Percentiles rank a stretch among this genome's conserved stretches.
Conservation (phyloP, 306 rosid species). For the Vicia sativa region DNA sequence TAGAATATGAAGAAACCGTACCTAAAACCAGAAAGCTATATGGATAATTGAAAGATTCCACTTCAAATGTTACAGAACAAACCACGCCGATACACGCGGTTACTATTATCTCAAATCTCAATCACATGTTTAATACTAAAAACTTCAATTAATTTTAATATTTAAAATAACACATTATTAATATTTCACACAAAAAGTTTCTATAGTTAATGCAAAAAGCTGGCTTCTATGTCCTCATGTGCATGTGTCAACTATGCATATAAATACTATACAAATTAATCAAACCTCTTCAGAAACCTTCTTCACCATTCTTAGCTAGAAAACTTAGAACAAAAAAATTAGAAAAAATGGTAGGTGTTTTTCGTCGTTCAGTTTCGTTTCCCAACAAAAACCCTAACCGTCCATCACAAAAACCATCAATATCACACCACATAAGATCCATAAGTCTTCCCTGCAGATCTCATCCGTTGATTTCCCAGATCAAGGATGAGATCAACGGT, state of each 20-base stretch:
- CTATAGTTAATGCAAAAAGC: background rate
- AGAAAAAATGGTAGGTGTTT: constrained; percentile 74
- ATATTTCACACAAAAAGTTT: constrained; percentile 19
- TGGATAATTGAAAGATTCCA: constrained; percentile 29
- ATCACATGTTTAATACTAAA: constrained; percentile 2
- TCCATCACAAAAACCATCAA: constrained; percentile 45
- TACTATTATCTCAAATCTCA: background rate
- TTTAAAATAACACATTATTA: constrained; percentile 8
- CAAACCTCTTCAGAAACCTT: constrained; percentile 16
- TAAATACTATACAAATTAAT: constrained; percentile 8
- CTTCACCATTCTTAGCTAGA: no score
- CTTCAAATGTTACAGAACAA: constrained; percentile 22
- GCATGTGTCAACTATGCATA: background rate
- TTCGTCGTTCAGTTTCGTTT: constrained; percentile 76
- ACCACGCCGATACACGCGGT: constrained; percentile 32
- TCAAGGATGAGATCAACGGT: constrained; percentile 55
- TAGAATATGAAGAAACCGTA: background rate
- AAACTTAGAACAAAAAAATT: no score
- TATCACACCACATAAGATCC: constrained; percentile 80
- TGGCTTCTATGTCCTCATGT: constrained; percentile 8
- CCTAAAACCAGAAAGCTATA: background rate
- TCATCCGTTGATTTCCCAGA: constrained; percentile 78
- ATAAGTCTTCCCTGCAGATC: constrained; percentile 91
- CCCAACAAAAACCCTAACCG: constrained; percentile 71
- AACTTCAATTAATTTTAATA: background rate